phyloP scores from a whole-genome alignment of 768 basidiomycete genomes.

The Suillus brevipes region DNA sequence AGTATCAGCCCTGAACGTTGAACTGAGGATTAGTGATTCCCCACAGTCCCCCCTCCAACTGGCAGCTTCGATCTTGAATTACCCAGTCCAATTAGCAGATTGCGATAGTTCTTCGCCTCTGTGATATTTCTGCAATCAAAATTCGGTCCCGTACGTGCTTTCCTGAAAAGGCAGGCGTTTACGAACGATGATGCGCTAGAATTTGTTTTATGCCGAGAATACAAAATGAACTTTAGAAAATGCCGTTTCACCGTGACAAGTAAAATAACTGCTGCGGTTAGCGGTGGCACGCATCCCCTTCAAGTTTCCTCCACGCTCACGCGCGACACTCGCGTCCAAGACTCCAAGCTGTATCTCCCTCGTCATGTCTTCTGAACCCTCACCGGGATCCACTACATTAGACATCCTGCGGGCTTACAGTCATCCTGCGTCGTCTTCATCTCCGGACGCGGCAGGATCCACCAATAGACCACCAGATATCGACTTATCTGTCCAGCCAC shows the following conservation, averaged over 20 bases:
- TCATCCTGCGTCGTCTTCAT: constrained; percentile 8
- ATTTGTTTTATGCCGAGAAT: constrained; percentile 19
- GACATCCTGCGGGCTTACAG: constrained; percentile 28
- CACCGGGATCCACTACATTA: constrained; percentile 32
- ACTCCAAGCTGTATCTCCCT: constrained; percentile 1
- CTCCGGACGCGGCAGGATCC: not conserved
- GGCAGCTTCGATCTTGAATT: too few relatives aligned
- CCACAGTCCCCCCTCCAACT: not conserved
- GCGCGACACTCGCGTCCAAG: constrained; percentile 6
- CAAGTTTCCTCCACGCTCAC: constrained; percentile 9
- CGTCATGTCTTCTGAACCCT: constrained; percentile 14
- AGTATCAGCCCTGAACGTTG: not conserved
- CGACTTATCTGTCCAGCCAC: constrained; percentile 7
- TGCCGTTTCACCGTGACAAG: not conserved
- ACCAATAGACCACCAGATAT: not conserved
- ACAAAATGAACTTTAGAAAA: not conserved
- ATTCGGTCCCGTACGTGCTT: constrained; percentile 6
- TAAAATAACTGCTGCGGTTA: not conserved
- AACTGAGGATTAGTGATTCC: not conserved
- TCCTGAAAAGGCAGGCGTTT: constrained; percentile 31
- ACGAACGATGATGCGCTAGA: constrained; percentile 28
- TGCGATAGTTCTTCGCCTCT: not conserved
- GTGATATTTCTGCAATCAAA: not conserved
- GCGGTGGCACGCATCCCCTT: constrained; percentile 6
- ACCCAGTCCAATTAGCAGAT: not conserved